Evolutionary conservation across 495 filamentous ascomycete species (phyloP), one percentile per base, ranked within the genome.

Genomic region (Daldinia vernicosa): DNA sequence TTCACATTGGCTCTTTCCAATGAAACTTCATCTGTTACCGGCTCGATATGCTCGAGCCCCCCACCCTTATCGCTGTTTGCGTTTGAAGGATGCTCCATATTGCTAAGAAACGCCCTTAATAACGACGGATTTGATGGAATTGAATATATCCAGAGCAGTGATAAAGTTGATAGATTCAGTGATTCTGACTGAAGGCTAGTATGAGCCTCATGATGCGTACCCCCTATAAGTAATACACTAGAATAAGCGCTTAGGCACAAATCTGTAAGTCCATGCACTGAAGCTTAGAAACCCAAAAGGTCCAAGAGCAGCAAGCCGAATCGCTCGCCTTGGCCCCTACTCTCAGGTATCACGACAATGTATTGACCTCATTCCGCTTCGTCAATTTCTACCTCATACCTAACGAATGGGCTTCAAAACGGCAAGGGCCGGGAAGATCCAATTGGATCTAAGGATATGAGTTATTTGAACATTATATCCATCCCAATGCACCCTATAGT

Each of bases 1-100:
- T 66, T 22, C 32, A 27, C 52, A 15, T 62, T 28, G 28, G 12
- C 12, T 17, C 32, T 58, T 33, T 70, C 53, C n/a, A 19, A 11
- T 8, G 22, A 39, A 14, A 22, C 6, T 7, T 62, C 63, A 22
- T 58, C 56, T 19, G 17, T 15, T 12, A 40, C 22, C 6, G 61
- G 17, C 24, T 71, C 57, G 54, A 61, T 26, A 51, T 62, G 57
- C 35, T 67, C 57, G 3, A 27, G 22, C 27, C 54, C 27, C n/a
- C 11, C 32, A 39, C 40, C 57, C 15, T 67, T 61, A n/a, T 62
- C 22, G 30, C 14, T 22, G 40, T 19, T 30, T 7, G 33, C 27
- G 52, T 39, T 27, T 26, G 24, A 37, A 15, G 22, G 0, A 30
- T 39, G 4, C 9, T 45, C 28, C 63, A 66, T 66, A 1, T 26